Percentiles rank a stretch among this genome's conserved stretches.
These are phyloP conservation scores for Trypanosoma congolense DNA, from an alignment of 208 protist species.

Conservation along the genomic window DNA sequence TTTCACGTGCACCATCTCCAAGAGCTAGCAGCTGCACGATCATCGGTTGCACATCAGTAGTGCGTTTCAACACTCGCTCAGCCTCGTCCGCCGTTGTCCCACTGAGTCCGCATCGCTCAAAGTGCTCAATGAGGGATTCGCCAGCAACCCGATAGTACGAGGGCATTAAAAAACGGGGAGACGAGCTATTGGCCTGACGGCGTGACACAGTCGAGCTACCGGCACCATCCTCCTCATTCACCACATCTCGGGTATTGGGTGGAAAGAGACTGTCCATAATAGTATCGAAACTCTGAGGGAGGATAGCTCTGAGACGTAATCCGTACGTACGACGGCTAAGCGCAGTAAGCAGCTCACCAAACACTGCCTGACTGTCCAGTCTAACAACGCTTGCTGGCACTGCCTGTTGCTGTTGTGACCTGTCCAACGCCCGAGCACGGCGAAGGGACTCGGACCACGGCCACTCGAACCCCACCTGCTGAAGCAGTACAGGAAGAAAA, in stretches of 20 bases:
- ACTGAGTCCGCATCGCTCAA: slow-evolving; percentile 29
- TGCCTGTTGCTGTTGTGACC: slow-evolving; percentile 21
- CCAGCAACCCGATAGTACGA: slow-evolving; percentile 64
- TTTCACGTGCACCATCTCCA: slow-evolving; percentile 14
- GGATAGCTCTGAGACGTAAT: slow-evolving; percentile 45
- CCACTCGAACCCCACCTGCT: slow-evolving; percentile 81
- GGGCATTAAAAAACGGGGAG: slow-evolving; percentile 45
- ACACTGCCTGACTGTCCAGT: slow-evolving; percentile 33
- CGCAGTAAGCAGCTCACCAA: slow-evolving; percentile 40
- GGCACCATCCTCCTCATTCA: slow-evolving; percentile 1
- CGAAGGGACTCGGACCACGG: slow-evolving; percentile 71
- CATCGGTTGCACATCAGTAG: slow-evolving; percentile 49
- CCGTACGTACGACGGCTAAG: slow-evolving; percentile 54
- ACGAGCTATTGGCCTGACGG: slow-evolving; percentile 14
- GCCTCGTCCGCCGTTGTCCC: slow-evolving; percentile 35
- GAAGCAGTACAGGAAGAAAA: slow-evolving; percentile 59
- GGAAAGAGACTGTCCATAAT: slow-evolving; percentile 31
- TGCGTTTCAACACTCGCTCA: slow-evolving; percentile 38
- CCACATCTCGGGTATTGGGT: background rate
- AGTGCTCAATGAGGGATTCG: slow-evolving; percentile 39
- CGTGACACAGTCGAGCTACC: background rate
- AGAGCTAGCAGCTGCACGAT: slow-evolving; percentile 66
- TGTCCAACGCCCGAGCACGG: slow-evolving; percentile 40
- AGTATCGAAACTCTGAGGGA: slow-evolving; percentile 62
- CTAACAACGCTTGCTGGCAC: slow-evolving; percentile 21